A percentile compares a stretch with the other conserved stretches of the same genome.
These are phyloP conservation scores for Salix suchowensis DNA, from an alignment of 345 rosid species.

Conservation along the genomic window DNA sequence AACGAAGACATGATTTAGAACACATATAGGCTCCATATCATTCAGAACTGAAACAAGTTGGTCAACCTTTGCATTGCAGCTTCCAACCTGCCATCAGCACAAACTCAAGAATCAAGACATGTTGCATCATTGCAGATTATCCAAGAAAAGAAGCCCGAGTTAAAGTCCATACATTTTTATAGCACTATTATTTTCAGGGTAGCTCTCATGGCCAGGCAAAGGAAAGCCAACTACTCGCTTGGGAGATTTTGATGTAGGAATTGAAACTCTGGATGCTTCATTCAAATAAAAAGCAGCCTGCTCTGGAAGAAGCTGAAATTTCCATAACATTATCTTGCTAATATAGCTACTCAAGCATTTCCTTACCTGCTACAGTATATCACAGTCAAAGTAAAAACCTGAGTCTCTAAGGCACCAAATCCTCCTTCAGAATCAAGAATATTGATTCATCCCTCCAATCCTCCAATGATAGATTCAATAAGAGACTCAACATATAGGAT, in stretches of 20 bases:
- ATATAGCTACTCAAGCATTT: neutral
- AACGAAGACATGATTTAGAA: slow-evolving; percentile 70
- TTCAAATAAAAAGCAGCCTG: slow-evolving; percentile 93
- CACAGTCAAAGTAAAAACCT: slow-evolving; percentile 45
- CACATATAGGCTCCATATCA: slow-evolving; percentile 97
- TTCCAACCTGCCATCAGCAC: slow-evolving; percentile 71
- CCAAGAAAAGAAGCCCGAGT: neutral
- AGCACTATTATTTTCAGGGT: slow-evolving; percentile 81
- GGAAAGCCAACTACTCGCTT: slow-evolving; percentile 59
- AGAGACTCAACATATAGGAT: slow-evolving; percentile 96
- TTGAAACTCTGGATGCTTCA: slow-evolving; percentile 53
- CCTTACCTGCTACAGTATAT: slow-evolving; percentile 1
- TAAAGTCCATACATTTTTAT: slow-evolving; percentile 68
- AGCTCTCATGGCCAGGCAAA: slow-evolving; percentile 97
- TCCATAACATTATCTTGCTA: neutral
- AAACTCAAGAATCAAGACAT: slow-evolving; percentile 1
- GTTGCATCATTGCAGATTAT: neutral
- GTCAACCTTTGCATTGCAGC: slow-evolving; percentile 99
- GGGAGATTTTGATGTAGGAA: slow-evolving; percentile 72
- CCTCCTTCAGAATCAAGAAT: slow-evolving; percentile 99
- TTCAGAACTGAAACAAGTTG: slow-evolving; percentile 82
- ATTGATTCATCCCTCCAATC: slow-evolving; percentile 94
- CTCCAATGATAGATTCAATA: slow-evolving; percentile 97
- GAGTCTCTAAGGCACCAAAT: slow-evolving; percentile 92
- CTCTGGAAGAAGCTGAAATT: slow-evolving; percentile 92